Evolutionary conservation across 2,329 filamentous ascomycete genomes (phyloP), one percentile per base, ranked within the genome.

Genomic region (Aspergillus piperis): DNA sequence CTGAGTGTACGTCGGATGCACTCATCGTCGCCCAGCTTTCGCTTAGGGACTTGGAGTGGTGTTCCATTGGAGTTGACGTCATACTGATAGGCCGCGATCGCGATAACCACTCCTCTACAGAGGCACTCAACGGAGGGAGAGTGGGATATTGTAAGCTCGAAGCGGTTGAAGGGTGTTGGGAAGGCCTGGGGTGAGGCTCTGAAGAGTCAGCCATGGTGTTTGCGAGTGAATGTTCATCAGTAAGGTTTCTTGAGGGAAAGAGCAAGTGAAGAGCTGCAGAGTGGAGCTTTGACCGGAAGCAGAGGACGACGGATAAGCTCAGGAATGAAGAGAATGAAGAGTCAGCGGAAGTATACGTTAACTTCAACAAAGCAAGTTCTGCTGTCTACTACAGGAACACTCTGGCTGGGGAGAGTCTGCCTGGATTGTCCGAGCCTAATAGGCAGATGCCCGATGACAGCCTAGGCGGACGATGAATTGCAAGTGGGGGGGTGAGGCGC

Each of bases 1-100:
- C 78, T 2, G 77, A 79, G 54, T 78, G 75, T 21, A 73, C 68
- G 60, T 81, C 78, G 17, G 76, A 75, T n/a, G 71, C 72, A 56
- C 76, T 78, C 59, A 81, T 68, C 2, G 76, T 78, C 19, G 79
- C 77, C 79, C 79, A 81, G 65, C 79, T 81, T 57, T 80, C 79
- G 58, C 77, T 77, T 60, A 81, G 67, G 10, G 76, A 71, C 62
- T 72, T 65, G 53, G 65, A 32, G 3, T 68, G 62, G 30, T 70
- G 68, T 10, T 74, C 70, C 13, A 65, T 56, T n/a, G 62, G 62
- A 54, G 70, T 71, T 67, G 74, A 76, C 66, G 74, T 73, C 77
- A 79, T 79, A 61, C 64, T 71, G 64, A 75, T 69, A n/a, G 74
- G 75, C 56, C 73, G 72, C 55, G 77, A 79, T 49, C 71, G 75